Conservation (phyloP, 2,329 filamentous ascomycete species). For the Alternaria sp. region DNA sequence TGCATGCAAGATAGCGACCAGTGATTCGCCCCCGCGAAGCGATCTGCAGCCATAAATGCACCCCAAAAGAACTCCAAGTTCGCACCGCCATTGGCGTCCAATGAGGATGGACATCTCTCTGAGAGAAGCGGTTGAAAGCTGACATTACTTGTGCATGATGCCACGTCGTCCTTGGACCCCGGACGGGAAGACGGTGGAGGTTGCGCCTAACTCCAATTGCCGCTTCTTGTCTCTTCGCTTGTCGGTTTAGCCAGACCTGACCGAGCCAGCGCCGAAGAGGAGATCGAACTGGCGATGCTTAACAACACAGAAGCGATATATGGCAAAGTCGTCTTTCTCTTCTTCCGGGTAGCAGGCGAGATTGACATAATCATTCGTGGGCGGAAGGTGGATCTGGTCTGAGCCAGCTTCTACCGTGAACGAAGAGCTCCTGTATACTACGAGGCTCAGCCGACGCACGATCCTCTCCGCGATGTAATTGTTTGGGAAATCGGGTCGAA, state of each 20-base stretch:
- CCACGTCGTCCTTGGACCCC: not conserved
- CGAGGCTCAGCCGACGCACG: not conserved
- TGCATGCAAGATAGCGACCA: not conserved
- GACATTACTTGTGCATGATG: not conserved
- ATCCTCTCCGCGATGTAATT: not conserved
- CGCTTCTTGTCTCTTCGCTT: not conserved
- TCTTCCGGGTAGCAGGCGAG: not conserved
- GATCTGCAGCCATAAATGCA: constrained; percentile 5
- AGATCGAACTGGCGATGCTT: constrained; percentile 9
- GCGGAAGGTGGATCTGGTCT: not conserved
- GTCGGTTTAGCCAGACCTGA: not conserved
- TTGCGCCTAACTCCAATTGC: not conserved
- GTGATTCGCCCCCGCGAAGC: constrained; percentile 4
- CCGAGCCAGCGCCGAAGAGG: not conserved
- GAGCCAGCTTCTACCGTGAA: not conserved
- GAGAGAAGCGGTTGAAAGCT: not conserved
- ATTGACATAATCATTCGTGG: constrained; percentile 1
- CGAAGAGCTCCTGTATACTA: not conserved
- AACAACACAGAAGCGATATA: constrained; percentile 8
- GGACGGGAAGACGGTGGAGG: not conserved
- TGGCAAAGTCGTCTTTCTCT: not conserved
- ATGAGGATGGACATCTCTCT: not conserved
- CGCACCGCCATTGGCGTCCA: not conserved
- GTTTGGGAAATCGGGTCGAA: not conserved
- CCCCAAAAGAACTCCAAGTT: not conserved